These are phyloP conservation scores for Cyclocybe cylindracea DNA, from an alignment of 768 basidiomycete species.

Conservation along the genomic window DNA sequence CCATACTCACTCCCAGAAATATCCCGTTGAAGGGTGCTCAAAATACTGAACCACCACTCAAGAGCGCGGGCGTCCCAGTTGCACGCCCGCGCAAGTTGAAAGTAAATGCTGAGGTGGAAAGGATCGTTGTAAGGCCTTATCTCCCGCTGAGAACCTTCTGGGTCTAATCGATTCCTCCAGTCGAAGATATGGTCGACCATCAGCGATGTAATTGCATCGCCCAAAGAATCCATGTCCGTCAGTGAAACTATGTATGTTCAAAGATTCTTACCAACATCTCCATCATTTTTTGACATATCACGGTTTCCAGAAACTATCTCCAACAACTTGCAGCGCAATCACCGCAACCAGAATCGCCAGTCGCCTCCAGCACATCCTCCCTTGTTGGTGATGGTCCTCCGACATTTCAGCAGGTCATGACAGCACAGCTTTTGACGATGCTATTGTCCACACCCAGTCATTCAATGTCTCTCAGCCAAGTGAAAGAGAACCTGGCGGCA, in stretches of 20 bases:
- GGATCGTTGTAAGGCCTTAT: conserved; percentile 52
- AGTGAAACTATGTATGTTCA: conserved; percentile 21
- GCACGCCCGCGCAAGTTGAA: conserved; percentile 37
- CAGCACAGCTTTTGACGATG: conserved; percentile 62
- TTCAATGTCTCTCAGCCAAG: conserved; percentile 58
- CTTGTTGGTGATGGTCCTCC: conserved; percentile 34
- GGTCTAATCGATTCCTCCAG: conserved; percentile 34
- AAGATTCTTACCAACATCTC: not conserved
- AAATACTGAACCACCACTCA: not conserved
- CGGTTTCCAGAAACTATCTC: conserved; percentile 51
- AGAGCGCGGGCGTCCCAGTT: conserved; percentile 18
- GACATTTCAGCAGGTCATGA: conserved; percentile 70
- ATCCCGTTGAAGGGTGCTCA: not conserved
- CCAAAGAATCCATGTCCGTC: conserved; percentile 10
- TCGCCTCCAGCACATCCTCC: conserved; percentile 52
- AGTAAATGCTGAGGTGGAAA: conserved; percentile 65
- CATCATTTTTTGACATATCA: not conserved
- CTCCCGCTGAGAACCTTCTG: not conserved
- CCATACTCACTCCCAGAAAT: not conserved
- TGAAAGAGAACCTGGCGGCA: conserved; percentile 56
- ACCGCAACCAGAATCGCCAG: conserved; percentile 57
- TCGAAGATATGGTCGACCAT: conserved; percentile 68
- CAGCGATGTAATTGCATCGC: conserved; percentile 64
- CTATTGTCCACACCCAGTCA: conserved; percentile 57
- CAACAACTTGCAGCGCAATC: conserved; percentile 51